Base-by-base conservation (phyloP, 2,329 filamentous ascomycete species). In the Aspergillus pseudoviridinutans region DNA sequence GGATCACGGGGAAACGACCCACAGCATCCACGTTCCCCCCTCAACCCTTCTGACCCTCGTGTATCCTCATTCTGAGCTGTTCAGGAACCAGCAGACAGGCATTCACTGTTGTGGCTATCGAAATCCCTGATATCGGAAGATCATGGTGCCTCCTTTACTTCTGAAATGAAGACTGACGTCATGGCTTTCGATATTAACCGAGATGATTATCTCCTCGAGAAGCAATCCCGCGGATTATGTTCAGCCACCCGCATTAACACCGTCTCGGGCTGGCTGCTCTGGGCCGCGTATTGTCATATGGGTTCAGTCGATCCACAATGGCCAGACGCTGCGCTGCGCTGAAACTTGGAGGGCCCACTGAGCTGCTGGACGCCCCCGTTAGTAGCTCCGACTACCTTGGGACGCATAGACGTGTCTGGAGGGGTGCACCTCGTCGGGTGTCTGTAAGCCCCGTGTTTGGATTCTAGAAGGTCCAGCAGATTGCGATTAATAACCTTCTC, bases 261-360 rank as follows among this genome's bases (percentile, higher is more conserved):
- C 51, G 42, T 61, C 58, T 56, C 42, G 32, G 25, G 44, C 42
- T 50, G 42, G 50, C 12, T 46, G 51, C 49, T 58, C 41, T 54
- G 54, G 50, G 46, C 50, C 20, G 42, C 56, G 58, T 66, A 59
- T 60, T 59, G 61, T 61, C 58, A 65, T 61, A 53, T 22, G 20
- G n/a, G 32, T 35, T 14, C 32, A 35, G 32, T 14, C 12, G 32
- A 54, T 50, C 42, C 49, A 59, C 47, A 22, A 44, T 9, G n/a
- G 20, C 41, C 10, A 44, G 41, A 44, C 41, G 8, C 10, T 8
- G 17, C 3, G 17, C n/a, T 22, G 17, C 1, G 3, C 41, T 44
- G n/a, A 7, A 17, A 17, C 32, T 2, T 35, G 32, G 22, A 44
- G 20, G 38, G 52, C 54, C 29, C 46, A 38, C 28, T 29, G 42